These are phyloP conservation scores for Nicotiana sylvestris DNA, from an alignment of 257 asterid species.

Conservation along the genomic window DNA sequence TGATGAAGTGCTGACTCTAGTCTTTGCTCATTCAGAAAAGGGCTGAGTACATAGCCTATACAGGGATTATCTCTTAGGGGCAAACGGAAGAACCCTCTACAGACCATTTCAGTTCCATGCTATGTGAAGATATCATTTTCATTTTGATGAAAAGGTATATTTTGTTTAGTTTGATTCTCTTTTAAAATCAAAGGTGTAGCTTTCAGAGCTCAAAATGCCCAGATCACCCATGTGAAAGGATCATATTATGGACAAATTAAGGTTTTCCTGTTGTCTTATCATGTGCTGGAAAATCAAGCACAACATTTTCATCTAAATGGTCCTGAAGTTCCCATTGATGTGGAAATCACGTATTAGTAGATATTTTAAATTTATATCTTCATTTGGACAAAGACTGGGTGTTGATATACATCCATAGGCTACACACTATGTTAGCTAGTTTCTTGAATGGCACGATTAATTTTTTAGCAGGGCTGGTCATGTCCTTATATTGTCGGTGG, in stretches of 20 bases:
- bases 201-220: background rate
- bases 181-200: background rate
- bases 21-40: background rate
- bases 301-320: slow-evolving; percentile 1
- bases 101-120: background rate
- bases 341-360: background rate
- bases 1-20: background rate
- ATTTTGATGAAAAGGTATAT: background rate
- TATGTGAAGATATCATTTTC: background rate
- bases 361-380: background rate
- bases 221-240: slow-evolving; percentile 6
- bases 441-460: background rate
- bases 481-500: background rate
- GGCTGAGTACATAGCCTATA: background rate
- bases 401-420: background rate
- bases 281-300: slow-evolving; percentile 3
- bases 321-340: slow-evolving; percentile 3
- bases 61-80: background rate
- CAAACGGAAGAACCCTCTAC: background rate
- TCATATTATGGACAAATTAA: background rate
- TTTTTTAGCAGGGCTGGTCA: background rate
- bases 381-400: background rate
- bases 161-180: background rate
- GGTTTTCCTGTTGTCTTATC: background rate
- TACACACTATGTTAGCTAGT: background rate